Conservation (phyloP, 345 rosid genomes). For the Stellera chamaejasme region DNA sequence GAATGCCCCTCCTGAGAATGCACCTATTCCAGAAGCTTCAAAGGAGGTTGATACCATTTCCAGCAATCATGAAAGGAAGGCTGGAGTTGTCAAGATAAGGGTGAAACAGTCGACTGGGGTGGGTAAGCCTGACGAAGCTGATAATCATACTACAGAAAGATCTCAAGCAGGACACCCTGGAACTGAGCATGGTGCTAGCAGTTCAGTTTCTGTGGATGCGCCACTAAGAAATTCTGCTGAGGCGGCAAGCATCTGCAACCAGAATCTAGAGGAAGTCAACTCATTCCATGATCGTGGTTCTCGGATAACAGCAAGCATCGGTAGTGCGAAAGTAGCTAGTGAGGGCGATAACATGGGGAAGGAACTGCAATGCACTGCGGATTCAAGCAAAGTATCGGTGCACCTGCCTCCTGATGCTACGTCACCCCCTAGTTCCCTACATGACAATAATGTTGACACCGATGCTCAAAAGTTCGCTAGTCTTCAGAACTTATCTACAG, state of each 20-base stretch:
- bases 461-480: slow-evolving; percentile 55
- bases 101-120: slow-evolving; percentile 58
- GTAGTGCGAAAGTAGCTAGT: slow-evolving; percentile 65
- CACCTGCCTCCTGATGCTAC: slow-evolving; percentile 33
- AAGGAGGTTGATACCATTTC: slow-evolving; percentile 44
- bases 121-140: slow-evolving; percentile 65
- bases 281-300: slow-evolving; percentile 83
- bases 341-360: slow-evolving; percentile 64
- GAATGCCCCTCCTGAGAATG: slow-evolving; percentile 22
- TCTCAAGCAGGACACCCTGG: slow-evolving; percentile 55
- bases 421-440: slow-evolving; percentile 28
- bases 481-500: slow-evolving; percentile 52
- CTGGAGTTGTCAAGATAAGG: slow-evolving; percentile 58
- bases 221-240: slow-evolving; percentile 68
- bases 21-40: slow-evolving; percentile 31
- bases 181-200: slow-evolving; percentile 42
- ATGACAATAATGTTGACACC: slow-evolving; percentile 36
- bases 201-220: slow-evolving; percentile 95
- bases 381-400: slow-evolving; percentile 54
- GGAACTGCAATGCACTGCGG: slow-evolving; percentile 97
- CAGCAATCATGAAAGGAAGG: slow-evolving; percentile 46
- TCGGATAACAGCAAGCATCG: slow-evolving; percentile 87
- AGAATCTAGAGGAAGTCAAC: slow-evolving; percentile 82
- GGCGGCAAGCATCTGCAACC: slow-evolving; percentile 65
- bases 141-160: slow-evolving; percentile 57